Base-by-base conservation (phyloP, 2,329 filamentous ascomycete species). In the Aureobasidium lini region DNA sequence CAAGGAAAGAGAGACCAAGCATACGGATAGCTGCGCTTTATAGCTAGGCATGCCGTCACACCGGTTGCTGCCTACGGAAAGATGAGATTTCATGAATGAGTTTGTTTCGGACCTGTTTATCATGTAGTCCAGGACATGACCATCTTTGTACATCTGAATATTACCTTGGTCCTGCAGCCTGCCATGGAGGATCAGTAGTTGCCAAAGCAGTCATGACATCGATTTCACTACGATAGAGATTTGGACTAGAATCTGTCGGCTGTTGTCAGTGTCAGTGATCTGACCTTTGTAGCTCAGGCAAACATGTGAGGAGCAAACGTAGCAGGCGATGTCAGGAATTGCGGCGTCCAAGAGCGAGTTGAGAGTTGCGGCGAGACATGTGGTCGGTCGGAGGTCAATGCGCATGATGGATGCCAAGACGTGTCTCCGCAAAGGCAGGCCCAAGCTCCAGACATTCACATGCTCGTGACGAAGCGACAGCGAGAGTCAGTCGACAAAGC, bases 381-480 rank as follows among this genome's bases (percentile, higher is more conserved):
- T 42, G 39, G 39, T 42, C 7, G 39, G 39, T 3, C 10, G n/a
- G 13, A 15, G 36, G 2, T 28, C 5, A 15, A 13, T 37, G n/a
- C 9, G 11, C 48, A 28, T 23, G 39, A 42, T n/a, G 13, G 10
- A 36, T 29, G 52, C 52, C 52, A 56, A 56, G 52, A 34, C 4
- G 28, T 34, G 31, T 57, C 52, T 56, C 52, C 52, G 10, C 40
- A 37, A 28, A 1, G 5, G 11, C 39, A n/a, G 40, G 40, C 13
- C 43, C 43, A 32, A 47, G 39, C 53, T 37, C 16, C 0, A 32
- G 29, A 57, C 42, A 16, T 57, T 56, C 52, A 56, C 52, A 56
- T 56, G 52, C 40, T 39, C 44, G 39, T 34, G 52, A 39, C 40
- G 40, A 23, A 18, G 8, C 8, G 6, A 11, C 15, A 43, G 40